Evolutionary conservation across 2,329 filamentous ascomycete genomes (phyloP).

Genomic region (Alternaria postmessia): DNA sequence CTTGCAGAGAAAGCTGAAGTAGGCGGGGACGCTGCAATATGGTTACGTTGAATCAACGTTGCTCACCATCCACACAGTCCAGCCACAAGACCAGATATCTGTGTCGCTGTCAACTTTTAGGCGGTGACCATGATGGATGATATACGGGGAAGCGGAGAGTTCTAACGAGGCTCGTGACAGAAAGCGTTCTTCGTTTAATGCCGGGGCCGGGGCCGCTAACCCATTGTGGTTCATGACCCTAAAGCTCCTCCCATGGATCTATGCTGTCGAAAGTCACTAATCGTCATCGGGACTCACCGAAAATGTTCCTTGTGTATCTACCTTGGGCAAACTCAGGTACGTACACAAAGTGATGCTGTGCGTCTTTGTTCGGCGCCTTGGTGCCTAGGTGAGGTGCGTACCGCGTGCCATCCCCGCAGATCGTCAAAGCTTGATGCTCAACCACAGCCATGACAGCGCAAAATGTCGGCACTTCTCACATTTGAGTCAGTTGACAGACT

Average conservation of each 20-base stretch:
- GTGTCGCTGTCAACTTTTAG: background rate
- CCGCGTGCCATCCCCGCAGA: conserved; percentile 13
- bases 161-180: background rate
- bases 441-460: conserved; percentile 6
- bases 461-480: background rate
- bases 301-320: background rate
- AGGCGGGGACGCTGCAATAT: background rate
- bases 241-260: background rate
- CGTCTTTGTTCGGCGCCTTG: background rate
- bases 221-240: background rate
- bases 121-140: background rate
- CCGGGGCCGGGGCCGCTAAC: conserved; percentile 4
- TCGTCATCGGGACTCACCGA: background rate
- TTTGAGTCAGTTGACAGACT: conserved; percentile 15
- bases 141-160: background rate
- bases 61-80: background rate
- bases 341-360: background rate
- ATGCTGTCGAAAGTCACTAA: background rate
- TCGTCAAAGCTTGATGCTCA: conserved; percentile 11
- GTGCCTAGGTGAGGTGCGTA: background rate
- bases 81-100: too few species aligned
- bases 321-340: background rate
- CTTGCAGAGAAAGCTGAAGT: background rate
- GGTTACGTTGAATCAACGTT: background rate
- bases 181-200: background rate